Evolutionary conservation across 805 yeast species (phyloP).

Genomic region (Nakazawaea anatomiae): DNA sequence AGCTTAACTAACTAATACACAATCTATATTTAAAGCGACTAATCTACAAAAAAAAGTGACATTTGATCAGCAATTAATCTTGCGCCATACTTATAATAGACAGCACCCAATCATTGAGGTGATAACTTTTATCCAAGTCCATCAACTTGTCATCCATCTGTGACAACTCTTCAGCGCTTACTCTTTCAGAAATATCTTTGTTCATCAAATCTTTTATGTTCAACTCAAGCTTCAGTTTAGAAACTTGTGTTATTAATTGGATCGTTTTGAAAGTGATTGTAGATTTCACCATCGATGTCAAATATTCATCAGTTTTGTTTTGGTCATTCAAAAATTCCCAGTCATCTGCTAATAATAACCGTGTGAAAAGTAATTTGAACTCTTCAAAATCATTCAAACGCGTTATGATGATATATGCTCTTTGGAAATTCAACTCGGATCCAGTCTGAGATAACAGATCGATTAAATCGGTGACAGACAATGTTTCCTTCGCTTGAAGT

Average conservation of each 20-base stretch:
- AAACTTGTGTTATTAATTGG: constrained; percentile 21
- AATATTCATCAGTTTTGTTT: constrained; percentile 35
- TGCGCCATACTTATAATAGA: constrained; percentile 12
- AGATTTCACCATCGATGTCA: constrained; percentile 31
- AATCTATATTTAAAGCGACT: too few relatives aligned
- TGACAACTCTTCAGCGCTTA: constrained; percentile 10
- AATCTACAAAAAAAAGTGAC: too few relatives aligned
- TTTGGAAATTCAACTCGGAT: constrained; percentile 26
- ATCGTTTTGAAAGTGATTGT: constrained; percentile 42
- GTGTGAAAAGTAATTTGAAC: constrained; percentile 44
- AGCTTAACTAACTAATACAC: not conserved
- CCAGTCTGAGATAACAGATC: constrained; percentile 38
- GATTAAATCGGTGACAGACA: constrained; percentile 41
- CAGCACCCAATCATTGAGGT: constrained; percentile 22
- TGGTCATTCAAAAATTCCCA: constrained; percentile 37
- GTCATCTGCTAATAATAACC: constrained; percentile 49
- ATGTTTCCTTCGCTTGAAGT: constrained; percentile 20
- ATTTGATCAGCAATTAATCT: not conserved
- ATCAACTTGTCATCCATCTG: constrained; percentile 12
- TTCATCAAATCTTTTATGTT: constrained; percentile 14
- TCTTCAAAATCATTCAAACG: constrained; percentile 23
- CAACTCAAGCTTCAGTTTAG: constrained; percentile 25
- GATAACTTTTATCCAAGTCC: constrained; percentile 14
- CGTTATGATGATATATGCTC: constrained; percentile 47
- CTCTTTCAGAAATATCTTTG: constrained; percentile 8